Base-by-base conservation (phyloP, 768 basidiomycete species). In the Mycena capillaripes region DNA sequence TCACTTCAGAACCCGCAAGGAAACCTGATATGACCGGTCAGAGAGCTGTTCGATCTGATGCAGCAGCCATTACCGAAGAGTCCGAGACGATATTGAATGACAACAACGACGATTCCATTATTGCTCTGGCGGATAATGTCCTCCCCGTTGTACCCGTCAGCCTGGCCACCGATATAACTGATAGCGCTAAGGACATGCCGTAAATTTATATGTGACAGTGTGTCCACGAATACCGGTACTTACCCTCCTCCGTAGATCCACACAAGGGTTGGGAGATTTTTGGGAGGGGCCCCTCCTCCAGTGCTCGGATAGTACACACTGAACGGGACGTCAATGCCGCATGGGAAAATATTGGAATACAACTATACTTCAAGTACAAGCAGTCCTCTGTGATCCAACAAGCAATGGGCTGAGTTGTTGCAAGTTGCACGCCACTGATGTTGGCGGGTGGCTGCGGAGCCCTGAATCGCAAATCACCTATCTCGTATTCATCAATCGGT, bases 51-150 rank as follows among this genome's bases (percentile, higher is more conserved):
- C 11, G 2, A 12, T 6, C 11, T 4, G 27, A 38, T 16, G 38
- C 38, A n/a, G 8, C 21, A 14, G 5, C 12, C n/a, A 23, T 61
- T 42, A 62, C 71, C 72, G 48, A 84, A 85, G 3, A 85, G 62
- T 0, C 86, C 86, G 5, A 87, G 74, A 16, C 86, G 80, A 65
- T 87, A 87, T 69, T 87, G 86, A 19, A 85, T 81, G 30, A 83
- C 64, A 19, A 87, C 85, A 11, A 81, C 80, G 0, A 86, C 78
- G 1, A 84, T 79, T 7, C 79, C 79, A n/a, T 81, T 79, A n/a
- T 78, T 79, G 29, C 84, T 79, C 69, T 82, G 80, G 1, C 77
- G 75, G 14, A 86, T 76, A 21, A 87, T 76, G 66, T 85, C 84
- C 42, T 82, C 79, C 27, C 84, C 85, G 53, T 79, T 72, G 67